Conservation (phyloP, 768 basidiomycete genomes). For the Russula compacta region DNA sequence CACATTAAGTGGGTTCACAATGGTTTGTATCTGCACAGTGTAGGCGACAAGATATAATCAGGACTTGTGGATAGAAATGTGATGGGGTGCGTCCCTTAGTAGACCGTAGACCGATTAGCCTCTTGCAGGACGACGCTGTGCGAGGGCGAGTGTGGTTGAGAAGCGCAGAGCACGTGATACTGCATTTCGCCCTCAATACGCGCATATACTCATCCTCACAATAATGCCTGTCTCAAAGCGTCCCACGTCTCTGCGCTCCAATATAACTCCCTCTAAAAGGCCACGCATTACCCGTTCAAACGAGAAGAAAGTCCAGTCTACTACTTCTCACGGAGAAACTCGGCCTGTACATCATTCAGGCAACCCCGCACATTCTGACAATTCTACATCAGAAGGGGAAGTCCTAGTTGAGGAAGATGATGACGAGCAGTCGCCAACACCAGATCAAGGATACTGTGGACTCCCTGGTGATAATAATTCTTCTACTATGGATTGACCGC, state of each 20-base stretch:
- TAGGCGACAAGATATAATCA: not conserved
- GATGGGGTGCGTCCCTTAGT: not conserved
- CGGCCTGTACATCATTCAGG: not conserved
- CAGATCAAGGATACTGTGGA: not conserved
- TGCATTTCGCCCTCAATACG: no score
- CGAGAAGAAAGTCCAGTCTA: not conserved
- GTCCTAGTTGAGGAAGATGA: slow-evolving; percentile 20
- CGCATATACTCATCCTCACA: no score
- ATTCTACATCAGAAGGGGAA: not conserved
- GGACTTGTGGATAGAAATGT: not conserved
- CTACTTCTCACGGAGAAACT: not conserved
- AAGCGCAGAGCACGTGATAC: not conserved
- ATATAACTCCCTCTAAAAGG: not conserved
- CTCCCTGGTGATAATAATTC: not conserved
- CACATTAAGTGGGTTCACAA: not conserved
- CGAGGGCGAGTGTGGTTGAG: no score
- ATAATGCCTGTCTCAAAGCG: slow-evolving; percentile 11
- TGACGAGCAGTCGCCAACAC: slow-evolving; percentile 22
- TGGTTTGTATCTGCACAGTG: not conserved
- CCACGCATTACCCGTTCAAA: not conserved
- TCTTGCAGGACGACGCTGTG: no score
- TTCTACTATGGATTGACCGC: no score
- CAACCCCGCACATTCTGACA: not conserved
- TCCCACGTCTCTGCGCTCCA: not conserved
- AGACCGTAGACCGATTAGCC: not conserved